phyloP scores from a whole-genome alignment of 2,329 filamentous ascomycete genomes.

The Phialophora chinensis region DNA sequence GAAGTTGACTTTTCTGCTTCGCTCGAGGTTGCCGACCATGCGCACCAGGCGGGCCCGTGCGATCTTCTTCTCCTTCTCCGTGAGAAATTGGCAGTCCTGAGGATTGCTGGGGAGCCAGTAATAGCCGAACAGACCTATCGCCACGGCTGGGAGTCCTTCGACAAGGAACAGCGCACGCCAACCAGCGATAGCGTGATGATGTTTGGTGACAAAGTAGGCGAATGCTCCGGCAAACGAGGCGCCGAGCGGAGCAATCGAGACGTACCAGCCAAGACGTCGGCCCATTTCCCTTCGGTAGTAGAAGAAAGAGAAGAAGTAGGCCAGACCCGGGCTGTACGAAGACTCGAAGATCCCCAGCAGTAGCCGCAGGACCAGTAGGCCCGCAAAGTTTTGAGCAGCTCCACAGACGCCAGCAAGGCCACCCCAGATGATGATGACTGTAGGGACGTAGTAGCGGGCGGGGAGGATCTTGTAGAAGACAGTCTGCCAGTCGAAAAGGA shows the following conservation, averaged over 20 bases:
- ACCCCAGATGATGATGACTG: slow-evolving; percentile 51
- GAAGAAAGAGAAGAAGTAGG: slow-evolving; percentile 62
- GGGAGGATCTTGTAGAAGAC: slow-evolving; percentile 66
- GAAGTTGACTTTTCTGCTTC: slow-evolving; percentile 20
- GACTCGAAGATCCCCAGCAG: slow-evolving; percentile 49
- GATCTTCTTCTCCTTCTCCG: slow-evolving; percentile 68
- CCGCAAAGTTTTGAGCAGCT: slow-evolving; percentile 48
- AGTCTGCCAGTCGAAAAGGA: slow-evolving; percentile 70
- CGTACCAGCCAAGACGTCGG: slow-evolving; percentile 61
- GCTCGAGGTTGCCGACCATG: slow-evolving; percentile 34
- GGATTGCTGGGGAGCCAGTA: slow-evolving; percentile 77
- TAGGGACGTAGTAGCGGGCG: slow-evolving; percentile 56
- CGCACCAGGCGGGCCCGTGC: slow-evolving; percentile 55
- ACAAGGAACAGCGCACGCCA: slow-evolving; percentile 84
- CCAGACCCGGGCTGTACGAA: slow-evolving; percentile 50
- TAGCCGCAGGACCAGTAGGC: slow-evolving; percentile 51
- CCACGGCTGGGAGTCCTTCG: slow-evolving; percentile 81
- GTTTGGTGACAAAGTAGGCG: slow-evolving; percentile 68
- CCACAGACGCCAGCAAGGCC: slow-evolving; percentile 46
- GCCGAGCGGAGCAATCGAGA: slow-evolving; percentile 68
- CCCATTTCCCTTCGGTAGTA: slow-evolving; percentile 64
- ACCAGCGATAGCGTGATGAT: slow-evolving; percentile 71
- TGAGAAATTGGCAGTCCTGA: slow-evolving; percentile 67
- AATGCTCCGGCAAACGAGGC: slow-evolving; percentile 77
- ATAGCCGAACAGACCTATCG: slow-evolving; percentile 77